phyloP scores from a whole-genome alignment of 305 asterid genomes.

The Striga hermonthica region DNA sequence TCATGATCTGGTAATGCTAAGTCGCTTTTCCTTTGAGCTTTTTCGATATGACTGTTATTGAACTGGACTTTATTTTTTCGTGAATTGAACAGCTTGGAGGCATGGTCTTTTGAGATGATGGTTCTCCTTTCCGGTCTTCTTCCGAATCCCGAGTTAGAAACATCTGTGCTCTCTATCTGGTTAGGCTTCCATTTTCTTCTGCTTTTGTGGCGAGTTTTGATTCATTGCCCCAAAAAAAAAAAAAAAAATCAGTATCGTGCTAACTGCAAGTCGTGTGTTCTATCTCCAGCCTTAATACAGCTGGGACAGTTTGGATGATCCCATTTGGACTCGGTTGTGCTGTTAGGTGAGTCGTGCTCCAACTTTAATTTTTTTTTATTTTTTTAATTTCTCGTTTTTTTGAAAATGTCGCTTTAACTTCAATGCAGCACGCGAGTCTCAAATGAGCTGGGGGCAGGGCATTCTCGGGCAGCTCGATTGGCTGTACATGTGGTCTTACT shows the following conservation, averaged over 20 bases:
- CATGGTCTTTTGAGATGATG: constrained; percentile 87
- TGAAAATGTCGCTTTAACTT: background rate
- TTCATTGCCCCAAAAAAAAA: background rate
- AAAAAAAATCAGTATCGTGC: background rate
- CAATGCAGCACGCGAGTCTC: constrained; percentile 71
- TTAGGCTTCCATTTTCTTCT: constrained; percentile 31
- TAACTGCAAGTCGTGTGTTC: constrained; percentile 1
- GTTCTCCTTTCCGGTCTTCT: constrained; percentile 88
- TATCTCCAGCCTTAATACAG: constrained; percentile 64
- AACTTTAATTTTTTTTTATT: background rate
- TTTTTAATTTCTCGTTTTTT: background rate
- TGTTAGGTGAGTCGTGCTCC: constrained; percentile 53
- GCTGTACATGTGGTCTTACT: constrained; percentile 54
- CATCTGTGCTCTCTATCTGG: constrained; percentile 84
- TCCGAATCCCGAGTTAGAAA: constrained; percentile 76
- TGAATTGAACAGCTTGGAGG: constrained; percentile 56
- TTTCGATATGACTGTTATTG: background rate
- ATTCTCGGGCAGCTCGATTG: constrained; percentile 54
- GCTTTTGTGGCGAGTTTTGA: background rate
- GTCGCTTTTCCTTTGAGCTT: background rate
- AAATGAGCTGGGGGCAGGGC: constrained; percentile 76
- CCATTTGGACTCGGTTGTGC: constrained; percentile 79
- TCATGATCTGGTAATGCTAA: constrained; percentile 64
- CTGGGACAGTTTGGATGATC: constrained; percentile 78
- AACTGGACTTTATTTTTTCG: background rate